Percentiles rank a stretch among this genome's conserved stretches.
phyloP scores from a whole-genome alignment of 2,329 filamentous ascomycete genomes.

The Paraphoma sp. region DNA sequence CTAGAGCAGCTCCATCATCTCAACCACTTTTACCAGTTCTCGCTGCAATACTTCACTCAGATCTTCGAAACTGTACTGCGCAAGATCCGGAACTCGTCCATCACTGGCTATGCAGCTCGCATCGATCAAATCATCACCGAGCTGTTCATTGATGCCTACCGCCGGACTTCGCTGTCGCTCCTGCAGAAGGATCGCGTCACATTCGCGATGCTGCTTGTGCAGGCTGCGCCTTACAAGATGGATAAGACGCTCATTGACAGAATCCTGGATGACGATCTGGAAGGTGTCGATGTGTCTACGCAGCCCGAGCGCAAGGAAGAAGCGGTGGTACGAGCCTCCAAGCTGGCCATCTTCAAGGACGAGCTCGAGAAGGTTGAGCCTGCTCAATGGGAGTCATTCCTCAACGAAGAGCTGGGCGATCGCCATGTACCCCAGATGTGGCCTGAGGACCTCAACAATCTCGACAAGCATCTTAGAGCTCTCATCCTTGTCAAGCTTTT shows the following conservation, averaged over 20 bases:
- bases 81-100: constrained; percentile 75
- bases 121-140: constrained; percentile 91
- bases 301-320: constrained; percentile 69
- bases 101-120: constrained; percentile 77
- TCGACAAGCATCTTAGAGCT: constrained; percentile 81
- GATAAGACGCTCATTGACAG: constrained; percentile 87
- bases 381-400: constrained; percentile 80
- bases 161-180: constrained; percentile 89
- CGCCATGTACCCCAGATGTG: constrained; percentile 79
- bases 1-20: constrained; percentile 97
- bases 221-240: constrained; percentile 96
- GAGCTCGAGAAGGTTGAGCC: constrained; percentile 68
- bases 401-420: constrained; percentile 85
- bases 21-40: constrained; percentile 99
- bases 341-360: constrained; percentile 75
- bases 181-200: constrained; percentile 95
- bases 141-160: constrained; percentile 89
- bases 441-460: constrained; percentile 67
- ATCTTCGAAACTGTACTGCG: constrained; percentile 95
- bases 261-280: constrained; percentile 78
- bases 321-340: constrained; percentile 71
- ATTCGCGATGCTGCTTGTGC: constrained; percentile 90
- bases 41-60: constrained; percentile 94
- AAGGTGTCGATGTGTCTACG: constrained; percentile 80
- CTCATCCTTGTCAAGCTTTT: constrained; percentile 92